phyloP scores from a whole-genome alignment of 2,329 filamentous ascomycete species.

The Rhynchosporium agropyri region DNA sequence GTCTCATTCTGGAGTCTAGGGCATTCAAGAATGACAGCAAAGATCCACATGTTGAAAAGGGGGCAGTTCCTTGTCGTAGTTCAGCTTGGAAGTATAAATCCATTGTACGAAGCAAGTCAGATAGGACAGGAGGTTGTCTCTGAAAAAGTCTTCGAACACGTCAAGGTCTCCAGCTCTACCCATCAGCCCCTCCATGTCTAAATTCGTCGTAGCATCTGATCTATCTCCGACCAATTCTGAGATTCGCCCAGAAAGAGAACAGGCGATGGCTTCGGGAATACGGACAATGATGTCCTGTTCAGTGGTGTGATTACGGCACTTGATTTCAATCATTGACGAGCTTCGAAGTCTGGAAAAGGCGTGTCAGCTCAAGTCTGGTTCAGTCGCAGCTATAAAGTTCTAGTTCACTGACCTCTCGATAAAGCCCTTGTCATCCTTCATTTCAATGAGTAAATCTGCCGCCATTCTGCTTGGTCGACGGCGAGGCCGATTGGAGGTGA shows the following conservation, averaged over 20 bases:
- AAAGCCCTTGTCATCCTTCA: background rate
- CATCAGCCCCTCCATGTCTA: background rate
- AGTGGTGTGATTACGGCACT: background rate
- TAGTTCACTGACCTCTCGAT: background rate
- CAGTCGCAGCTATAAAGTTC: no score
- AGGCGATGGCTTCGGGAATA: conserved; percentile 1
- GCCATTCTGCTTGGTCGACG: background rate
- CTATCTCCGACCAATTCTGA: background rate
- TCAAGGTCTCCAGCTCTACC: background rate
- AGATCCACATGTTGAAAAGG: conserved; percentile 9
- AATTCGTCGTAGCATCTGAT: background rate
- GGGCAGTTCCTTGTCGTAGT: background rate
- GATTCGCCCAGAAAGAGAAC: background rate
- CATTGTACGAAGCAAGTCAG: conserved; percentile 8
- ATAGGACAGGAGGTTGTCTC: background rate
- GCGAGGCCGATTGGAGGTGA: no score
- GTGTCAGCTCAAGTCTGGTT: background rate
- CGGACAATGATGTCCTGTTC: background rate
- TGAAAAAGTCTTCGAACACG: background rate
- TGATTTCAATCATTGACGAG: conserved; percentile 5
- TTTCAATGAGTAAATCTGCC: background rate
- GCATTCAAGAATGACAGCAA: conserved; percentile 3
- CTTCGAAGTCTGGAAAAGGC: background rate
- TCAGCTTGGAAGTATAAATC: conserved; percentile 8
- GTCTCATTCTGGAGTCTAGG: conserved; percentile 5